phyloP scores from a whole-genome alignment of 2,329 filamentous ascomycete genomes.

The Penicillium verrucosum region DNA sequence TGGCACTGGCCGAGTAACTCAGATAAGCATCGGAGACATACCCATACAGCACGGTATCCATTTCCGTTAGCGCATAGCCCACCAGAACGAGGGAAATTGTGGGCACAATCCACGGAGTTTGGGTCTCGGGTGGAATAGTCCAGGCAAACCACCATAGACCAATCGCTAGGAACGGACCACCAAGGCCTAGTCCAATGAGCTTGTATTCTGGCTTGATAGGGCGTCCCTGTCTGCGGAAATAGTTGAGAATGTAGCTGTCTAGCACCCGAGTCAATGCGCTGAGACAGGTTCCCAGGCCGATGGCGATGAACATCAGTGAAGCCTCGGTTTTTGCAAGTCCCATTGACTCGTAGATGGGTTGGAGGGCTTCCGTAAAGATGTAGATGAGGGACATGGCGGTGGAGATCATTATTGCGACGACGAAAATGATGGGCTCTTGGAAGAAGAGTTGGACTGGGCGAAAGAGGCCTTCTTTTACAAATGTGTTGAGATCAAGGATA shows the following conservation, averaged over 20 bases:
- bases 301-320: conserved; percentile 43
- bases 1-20: conserved; percentile 45
- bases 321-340: conserved; percentile 35
- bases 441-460: conserved; percentile 45
- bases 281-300: conserved; percentile 41
- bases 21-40: conserved; percentile 48
- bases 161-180: conserved; percentile 44
- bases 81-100: conserved; percentile 43
- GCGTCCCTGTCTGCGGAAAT: conserved; percentile 17
- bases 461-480: conserved; percentile 40
- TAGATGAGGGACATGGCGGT: conserved; percentile 49
- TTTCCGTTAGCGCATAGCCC: conserved; percentile 50
- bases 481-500: conserved; percentile 36
- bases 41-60: conserved; percentile 42
- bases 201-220: conserved; percentile 47
- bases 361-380: conserved; percentile 47
- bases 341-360: conserved; percentile 40
- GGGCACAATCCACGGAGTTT: conserved; percentile 41
- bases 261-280: conserved; percentile 45
- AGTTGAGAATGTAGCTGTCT: conserved; percentile 37
- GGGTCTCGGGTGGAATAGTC: conserved; percentile 45
- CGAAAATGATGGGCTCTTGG: conserved; percentile 48
- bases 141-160: conserved; percentile 50
- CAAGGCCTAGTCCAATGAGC: conserved; percentile 46
- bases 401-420: conserved; percentile 44